These are phyloP conservation scores for Arachnomyces sp. DNA, from an alignment of 2,329 filamentous ascomycete species.

Conservation along the genomic window DNA sequence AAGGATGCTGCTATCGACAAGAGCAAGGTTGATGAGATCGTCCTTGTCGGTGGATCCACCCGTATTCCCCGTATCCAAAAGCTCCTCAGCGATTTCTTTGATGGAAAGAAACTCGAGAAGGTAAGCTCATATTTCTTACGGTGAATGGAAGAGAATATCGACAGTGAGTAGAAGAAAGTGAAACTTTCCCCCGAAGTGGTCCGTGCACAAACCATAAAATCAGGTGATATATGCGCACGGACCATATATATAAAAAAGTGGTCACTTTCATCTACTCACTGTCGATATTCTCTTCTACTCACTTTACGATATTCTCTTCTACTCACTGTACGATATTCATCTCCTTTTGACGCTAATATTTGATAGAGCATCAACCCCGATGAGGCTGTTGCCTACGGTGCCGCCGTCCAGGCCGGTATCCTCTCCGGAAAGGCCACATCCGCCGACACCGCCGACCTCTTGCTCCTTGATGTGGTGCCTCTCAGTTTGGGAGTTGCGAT, in stretches of 20 bases:
- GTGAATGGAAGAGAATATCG: too few relatives aligned
- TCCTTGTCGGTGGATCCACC: constrained; percentile 96
- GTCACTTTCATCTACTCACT: too few relatives aligned
- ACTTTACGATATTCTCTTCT: too few relatives aligned
- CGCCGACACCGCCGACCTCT: constrained; percentile 85
- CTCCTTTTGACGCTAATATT: not conserved
- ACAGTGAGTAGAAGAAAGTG: too few relatives aligned
- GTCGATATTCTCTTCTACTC: too few relatives aligned
- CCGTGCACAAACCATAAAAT: too few relatives aligned
- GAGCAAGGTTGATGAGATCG: constrained; percentile 91
- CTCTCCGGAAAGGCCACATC: constrained; percentile 96
- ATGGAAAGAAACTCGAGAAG: constrained; percentile 99
- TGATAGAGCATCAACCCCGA: constrained; percentile 88
- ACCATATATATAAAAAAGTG: too few relatives aligned
- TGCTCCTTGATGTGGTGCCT: constrained; percentile 92
- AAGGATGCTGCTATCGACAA: constrained; percentile 88
- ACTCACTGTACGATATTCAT: too few relatives aligned
- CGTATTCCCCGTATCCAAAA: constrained; percentile 99
- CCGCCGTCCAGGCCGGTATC: constrained; percentile 97
- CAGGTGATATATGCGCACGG: too few relatives aligned
- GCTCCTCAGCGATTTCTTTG: constrained; percentile 97
- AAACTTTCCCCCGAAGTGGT: too few relatives aligned
- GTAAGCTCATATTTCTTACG: constrained; percentile 18
- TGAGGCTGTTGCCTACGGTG: constrained; percentile 98
- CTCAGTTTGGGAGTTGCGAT: constrained; percentile 97